These are phyloP conservation scores for Verticillium dahliae DNA, from an alignment of 2,329 filamentous ascomycete genomes.

Conservation along the genomic window DNA sequence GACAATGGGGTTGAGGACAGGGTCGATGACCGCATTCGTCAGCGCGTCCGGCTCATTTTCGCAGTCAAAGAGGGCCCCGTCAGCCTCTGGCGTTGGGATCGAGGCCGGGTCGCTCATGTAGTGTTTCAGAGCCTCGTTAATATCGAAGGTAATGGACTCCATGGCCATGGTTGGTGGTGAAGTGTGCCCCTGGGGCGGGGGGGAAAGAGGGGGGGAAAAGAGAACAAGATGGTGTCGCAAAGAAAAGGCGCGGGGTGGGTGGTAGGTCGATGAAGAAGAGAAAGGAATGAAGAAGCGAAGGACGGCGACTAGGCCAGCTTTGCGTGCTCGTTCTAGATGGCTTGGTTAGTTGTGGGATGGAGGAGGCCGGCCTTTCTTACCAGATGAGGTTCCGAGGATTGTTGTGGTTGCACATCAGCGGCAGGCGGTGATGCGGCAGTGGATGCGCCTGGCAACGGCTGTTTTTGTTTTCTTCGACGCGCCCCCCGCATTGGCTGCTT, in stretches of 20 bases:
- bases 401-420: neutral
- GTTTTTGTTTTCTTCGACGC: conserved; percentile 18
- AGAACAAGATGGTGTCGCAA: conserved; percentile 6
- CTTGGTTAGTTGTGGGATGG: neutral
- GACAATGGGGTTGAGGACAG: conserved; percentile 82
- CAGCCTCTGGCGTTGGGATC: conserved; percentile 81
- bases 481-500: neutral
- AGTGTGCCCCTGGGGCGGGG: conserved; percentile 7
- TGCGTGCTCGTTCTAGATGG: neutral
- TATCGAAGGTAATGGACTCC: conserved; percentile 82
- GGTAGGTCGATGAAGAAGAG: conserved; percentile 1
- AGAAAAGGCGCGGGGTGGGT: conserved; percentile 4
- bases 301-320: neutral
- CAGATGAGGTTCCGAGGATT: neutral
- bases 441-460: conserved; percentile 15
- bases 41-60: conserved; percentile 86
- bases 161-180: conserved; percentile 34
- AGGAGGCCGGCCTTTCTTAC: neutral
- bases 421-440: neutral
- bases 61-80: conserved; percentile 77
- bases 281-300: conserved; percentile 2
- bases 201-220: conserved; percentile 6
- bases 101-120: conserved; percentile 89
- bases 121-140: conserved; percentile 92
- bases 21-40: conserved; percentile 72